phyloP scores from a whole-genome alignment of 805 yeast species.

The Sugiyamaella chiloensis region DNA sequence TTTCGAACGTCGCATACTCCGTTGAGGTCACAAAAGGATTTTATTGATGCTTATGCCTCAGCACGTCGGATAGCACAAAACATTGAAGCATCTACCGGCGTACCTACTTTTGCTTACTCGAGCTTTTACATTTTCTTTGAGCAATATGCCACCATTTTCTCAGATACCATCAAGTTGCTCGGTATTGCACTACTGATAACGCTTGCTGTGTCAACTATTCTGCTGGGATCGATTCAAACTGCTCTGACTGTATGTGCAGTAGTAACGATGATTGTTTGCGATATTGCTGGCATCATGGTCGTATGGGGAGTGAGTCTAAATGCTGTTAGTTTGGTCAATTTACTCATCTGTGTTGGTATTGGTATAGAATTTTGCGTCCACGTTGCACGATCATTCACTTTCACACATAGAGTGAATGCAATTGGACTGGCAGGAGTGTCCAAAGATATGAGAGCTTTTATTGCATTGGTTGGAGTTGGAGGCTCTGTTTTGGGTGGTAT shows the following conservation, averaged over 20 bases:
- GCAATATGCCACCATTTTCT: constrained; percentile 69
- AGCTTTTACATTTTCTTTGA: constrained; percentile 92
- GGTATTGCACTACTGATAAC: constrained; percentile 49
- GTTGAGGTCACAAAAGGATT: constrained; percentile 76
- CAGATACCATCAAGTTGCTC: constrained; percentile 55
- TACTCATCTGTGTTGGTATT: constrained; percentile 87
- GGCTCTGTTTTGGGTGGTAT: constrained; percentile 89
- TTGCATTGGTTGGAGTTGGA: constrained; percentile 76
- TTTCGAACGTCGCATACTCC: constrained; percentile 81
- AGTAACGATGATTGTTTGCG: constrained; percentile 60
- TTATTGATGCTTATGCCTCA: constrained; percentile 72
- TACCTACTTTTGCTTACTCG: constrained; percentile 81
- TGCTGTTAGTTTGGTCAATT: constrained; percentile 85
- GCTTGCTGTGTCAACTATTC: constrained; percentile 48
- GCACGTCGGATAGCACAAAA: constrained; percentile 65
- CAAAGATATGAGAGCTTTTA: constrained; percentile 40
- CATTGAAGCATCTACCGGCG: constrained; percentile 36
- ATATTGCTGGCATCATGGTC: constrained; percentile 79
- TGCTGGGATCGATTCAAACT: constrained; percentile 66
- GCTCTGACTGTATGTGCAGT: constrained; percentile 55
- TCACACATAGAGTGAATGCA: constrained; percentile 36
- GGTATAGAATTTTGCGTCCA: constrained; percentile 94
- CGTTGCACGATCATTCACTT: constrained; percentile 72
- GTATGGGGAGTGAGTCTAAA: constrained; percentile 73
- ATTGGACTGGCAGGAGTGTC: constrained; percentile 29